These are phyloP conservation scores for Phyllosticta capitalensis DNA, from an alignment of 2,329 filamentous ascomycete species.

Conservation along the genomic window DNA sequence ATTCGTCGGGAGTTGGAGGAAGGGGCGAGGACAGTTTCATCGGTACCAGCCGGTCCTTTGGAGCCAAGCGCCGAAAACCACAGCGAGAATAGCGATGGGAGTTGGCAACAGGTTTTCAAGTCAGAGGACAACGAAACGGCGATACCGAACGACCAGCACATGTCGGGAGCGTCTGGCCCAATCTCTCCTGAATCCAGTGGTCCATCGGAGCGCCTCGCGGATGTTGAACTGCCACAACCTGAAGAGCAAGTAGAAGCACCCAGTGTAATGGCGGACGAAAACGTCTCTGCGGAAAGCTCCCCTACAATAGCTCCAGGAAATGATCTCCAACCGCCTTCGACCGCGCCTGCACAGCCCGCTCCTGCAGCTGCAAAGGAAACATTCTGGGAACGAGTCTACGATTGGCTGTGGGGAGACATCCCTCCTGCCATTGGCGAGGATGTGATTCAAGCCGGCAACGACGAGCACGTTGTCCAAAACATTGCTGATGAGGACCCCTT, in stretches of 20 bases:
- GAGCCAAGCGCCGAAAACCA: constrained; percentile 20
- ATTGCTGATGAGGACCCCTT: constrained; percentile 52
- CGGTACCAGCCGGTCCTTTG: not conserved
- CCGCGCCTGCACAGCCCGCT: not conserved
- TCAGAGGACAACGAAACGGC: constrained; percentile 12
- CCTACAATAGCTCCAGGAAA: not conserved
- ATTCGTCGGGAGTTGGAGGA: constrained; percentile 41
- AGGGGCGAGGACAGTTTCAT: constrained; percentile 6
- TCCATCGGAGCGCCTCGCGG: not conserved
- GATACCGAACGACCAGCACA: not conserved
- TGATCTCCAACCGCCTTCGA: not conserved
- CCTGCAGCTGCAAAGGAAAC: not conserved
- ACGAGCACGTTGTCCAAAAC: constrained; percentile 52
- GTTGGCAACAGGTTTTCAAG: constrained; percentile 31
- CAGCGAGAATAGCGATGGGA: constrained; percentile 30
- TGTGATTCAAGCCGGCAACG: constrained; percentile 31
- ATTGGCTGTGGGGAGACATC: constrained; percentile 43
- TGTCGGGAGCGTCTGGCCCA: not conserved
- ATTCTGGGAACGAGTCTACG: constrained; percentile 23
- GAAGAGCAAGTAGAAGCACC: not conserved
- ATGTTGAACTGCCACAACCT: not conserved
- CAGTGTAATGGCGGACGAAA: not conserved
- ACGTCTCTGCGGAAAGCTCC: not conserved
- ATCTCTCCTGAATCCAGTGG: not conserved
- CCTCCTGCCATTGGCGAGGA: constrained; percentile 19